Conservation (phyloP, 2,329 filamentous ascomycete species). For the Pseudogymnoascus sp. region DNA sequence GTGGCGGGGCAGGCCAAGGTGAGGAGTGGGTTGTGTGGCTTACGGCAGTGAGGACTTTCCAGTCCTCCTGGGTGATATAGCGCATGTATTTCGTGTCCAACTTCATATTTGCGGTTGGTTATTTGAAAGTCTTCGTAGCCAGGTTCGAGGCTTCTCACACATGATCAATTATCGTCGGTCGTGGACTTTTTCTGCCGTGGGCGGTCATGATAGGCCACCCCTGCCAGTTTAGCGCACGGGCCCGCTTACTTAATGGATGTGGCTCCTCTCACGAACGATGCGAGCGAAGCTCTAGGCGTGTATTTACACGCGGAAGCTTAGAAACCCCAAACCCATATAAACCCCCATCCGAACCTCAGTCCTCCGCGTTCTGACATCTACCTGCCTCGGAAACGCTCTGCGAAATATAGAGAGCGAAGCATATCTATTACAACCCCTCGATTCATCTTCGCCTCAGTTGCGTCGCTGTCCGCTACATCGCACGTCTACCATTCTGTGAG, state of each 20-base stretch:
- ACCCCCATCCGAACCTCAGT: conserved; percentile 3
- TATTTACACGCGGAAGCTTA: conserved; percentile 9
- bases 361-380: conserved; percentile 1
- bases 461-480: conserved; percentile 2
- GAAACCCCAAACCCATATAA: conserved; percentile 7
- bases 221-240: conserved; percentile 7
- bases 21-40: conserved; percentile 25
- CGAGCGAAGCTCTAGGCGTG: conserved; percentile 9
- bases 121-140: neutral
- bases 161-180: conserved; percentile 6
- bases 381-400: neutral
- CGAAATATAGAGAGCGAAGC: neutral
- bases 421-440: neutral
- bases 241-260: conserved; percentile 8
- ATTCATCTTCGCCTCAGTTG: neutral
- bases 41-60: conserved; percentile 89
- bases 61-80: conserved; percentile 87
- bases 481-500: conserved; percentile 10
- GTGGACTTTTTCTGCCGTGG: conserved; percentile 17
- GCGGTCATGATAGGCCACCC: conserved; percentile 7
- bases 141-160: neutral
- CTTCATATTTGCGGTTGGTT: conserved; percentile 57
- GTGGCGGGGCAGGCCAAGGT: conserved; percentile 15
- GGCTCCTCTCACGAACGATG: conserved; percentile 5
- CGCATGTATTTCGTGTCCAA: conserved; percentile 90